Base-by-base conservation (phyloP, 1,284 basidiomycete species). In the Trichosporon sp. region DNA sequence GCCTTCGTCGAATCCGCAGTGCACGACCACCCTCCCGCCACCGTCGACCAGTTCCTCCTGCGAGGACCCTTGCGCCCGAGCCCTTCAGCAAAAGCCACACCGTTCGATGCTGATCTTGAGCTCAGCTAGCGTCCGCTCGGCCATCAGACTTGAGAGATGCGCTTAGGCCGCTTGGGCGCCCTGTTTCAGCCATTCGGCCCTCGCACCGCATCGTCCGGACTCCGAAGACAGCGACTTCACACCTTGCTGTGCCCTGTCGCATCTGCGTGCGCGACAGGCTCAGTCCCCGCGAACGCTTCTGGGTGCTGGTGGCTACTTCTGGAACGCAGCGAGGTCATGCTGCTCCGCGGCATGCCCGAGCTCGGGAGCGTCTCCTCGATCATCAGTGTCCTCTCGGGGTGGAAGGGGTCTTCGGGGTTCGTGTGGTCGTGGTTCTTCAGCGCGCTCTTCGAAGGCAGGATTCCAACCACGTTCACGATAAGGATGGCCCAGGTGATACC, bases 401-500 rank as follows among this genome's bases (percentile, higher is more conserved):
- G 31, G n/a, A 21, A 46, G 19, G 48, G 63, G 31, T 64, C 31
- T 2, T 35, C 59, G 12, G 31, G 19, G 59, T 10, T 35, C 4
- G 5, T 4, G 32, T 37, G 32, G 31, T 32, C 16, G 14, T 35
- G 59, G 16, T 32, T 31, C 31, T 63, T 63, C 5, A 63, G 31
- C 2, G 59, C 59, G 6, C 19, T 37, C 59, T 37, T 35, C 14
- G 65, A 65, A 16, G 78, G 76, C 46, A 79, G 51, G 1, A 72
- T 66, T 5, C 78, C 78, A 11, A 74, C 16, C 0, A 78, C 68
- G 32, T 76, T 68, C 7, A 79, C 67, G 1, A 66, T 70, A 0
- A 80, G 66, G 2, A 78, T 68, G 19, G 72, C 61, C 75, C 76
- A 78, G 1, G 73, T 76, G 46, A 79, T 72, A 1, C 64, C 77